phyloP scores from a whole-genome alignment of 2,329 filamentous ascomycete genomes.

The Penicillium sclerotigenum region DNA sequence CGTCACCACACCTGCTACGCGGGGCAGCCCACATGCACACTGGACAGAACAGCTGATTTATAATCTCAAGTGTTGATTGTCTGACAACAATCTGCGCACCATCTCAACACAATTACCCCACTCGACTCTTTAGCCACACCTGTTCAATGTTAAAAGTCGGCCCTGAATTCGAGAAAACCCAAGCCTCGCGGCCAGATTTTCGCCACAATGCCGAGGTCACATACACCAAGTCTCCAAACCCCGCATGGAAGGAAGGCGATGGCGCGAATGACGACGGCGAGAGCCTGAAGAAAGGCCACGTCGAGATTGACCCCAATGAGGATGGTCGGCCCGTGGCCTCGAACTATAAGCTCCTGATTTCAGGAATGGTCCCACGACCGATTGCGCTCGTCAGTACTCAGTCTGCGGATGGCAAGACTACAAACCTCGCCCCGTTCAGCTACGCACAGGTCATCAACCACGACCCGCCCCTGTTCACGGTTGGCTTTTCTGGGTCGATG shows the following conservation, averaged over 20 bases:
- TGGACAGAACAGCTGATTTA: conserved; percentile 3
- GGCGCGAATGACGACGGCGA: conserved; percentile 47
- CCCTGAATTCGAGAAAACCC: conserved; percentile 38
- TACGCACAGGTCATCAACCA: conserved; percentile 82
- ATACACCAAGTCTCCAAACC: conserved; percentile 42
- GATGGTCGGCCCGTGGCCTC: conserved; percentile 62
- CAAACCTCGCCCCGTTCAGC: conserved; percentile 82
- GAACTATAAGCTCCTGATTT: conserved; percentile 94
- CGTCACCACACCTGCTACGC: not conserved
- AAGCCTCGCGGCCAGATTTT: conserved; percentile 45
- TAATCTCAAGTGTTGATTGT: conserved; percentile 1
- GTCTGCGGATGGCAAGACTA: conserved; percentile 59
- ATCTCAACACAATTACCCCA: not conserved
- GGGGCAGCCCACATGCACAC: not conserved
- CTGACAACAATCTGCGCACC: not conserved
- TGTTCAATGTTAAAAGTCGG: conserved; percentile 25
- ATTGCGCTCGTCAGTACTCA: conserved; percentile 64
- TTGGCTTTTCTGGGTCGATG: conserved; percentile 58
- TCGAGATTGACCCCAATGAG: conserved; percentile 77
- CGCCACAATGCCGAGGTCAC: conserved; percentile 32
- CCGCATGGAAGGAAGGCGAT: conserved; percentile 43
- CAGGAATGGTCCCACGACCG: conserved; percentile 75
- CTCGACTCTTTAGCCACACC: conserved; percentile 21
- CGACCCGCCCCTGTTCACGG: conserved; percentile 79
- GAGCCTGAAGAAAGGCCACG: conserved; percentile 56